phyloP scores from a whole-genome alignment of 148 eudicot genomes.

The Vaccinium corymbosum region DNA sequence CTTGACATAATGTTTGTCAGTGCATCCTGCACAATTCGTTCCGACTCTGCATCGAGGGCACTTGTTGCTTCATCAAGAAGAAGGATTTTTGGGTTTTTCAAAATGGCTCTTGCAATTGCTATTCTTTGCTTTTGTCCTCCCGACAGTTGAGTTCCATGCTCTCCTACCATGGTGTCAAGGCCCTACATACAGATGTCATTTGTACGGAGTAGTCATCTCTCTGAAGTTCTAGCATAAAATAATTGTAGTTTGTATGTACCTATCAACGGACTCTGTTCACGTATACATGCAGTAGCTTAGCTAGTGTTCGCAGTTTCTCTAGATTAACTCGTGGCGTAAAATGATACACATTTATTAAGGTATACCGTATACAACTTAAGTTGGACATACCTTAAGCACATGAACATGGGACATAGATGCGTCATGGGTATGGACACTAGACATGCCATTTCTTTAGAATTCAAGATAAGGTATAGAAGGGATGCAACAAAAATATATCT shows the following conservation, averaged over 20 bases:
- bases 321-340: neutral
- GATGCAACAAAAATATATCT: neutral
- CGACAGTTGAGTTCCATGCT: constrained; percentile 83
- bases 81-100: constrained; percentile 72
- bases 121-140: constrained; percentile 94
- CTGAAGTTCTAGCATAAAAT: neutral
- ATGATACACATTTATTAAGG: neutral
- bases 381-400: neutral
- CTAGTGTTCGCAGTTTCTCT: neutral
- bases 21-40: constrained; percentile 80
- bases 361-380: neutral
- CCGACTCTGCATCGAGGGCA: constrained; percentile 87
- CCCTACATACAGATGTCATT: constrained; percentile 37
- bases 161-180: constrained; percentile 81
- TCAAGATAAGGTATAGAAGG: neutral
- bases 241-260: neutral
- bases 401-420: neutral
- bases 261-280: neutral
- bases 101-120: constrained; percentile 83
- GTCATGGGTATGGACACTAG: neutral
- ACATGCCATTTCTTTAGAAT: neutral
- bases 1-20: constrained; percentile 67
- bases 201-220: neutral
- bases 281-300: neutral
- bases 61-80: constrained; percentile 94